Evolutionary conservation across 31 red algal species (phyloP).

Genomic region (Odonthalia washingtoniensis): DNA sequence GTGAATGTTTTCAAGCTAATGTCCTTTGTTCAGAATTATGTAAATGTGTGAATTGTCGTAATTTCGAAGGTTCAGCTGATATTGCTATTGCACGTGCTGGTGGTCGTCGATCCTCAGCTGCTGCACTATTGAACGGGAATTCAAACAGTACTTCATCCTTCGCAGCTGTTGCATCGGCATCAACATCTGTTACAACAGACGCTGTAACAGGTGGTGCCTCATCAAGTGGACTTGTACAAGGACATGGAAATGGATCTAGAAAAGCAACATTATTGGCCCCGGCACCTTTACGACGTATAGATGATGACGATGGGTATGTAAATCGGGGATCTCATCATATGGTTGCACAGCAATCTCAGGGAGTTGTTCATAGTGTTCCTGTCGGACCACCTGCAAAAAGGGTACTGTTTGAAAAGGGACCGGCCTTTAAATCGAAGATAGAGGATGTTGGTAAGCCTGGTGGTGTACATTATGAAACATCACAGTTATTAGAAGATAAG

Average conservation of each 20-base stretch:
- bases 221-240: not conserved
- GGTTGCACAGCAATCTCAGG: not conserved
- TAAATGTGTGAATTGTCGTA: constrained; percentile 85
- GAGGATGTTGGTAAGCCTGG: constrained; percentile 47
- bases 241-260: not conserved
- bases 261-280: constrained; percentile 37
- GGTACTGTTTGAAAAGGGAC: constrained; percentile 64
- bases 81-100: not conserved
- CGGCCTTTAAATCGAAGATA: constrained; percentile 57
- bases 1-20: constrained; percentile 90
- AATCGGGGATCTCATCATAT: not conserved
- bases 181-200: too few species aligned
- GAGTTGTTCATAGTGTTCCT: not conserved
- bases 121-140: not conserved
- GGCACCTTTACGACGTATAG: not conserved
- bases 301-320: too few species aligned
- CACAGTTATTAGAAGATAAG: constrained; percentile 48
- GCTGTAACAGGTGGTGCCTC: not conserved
- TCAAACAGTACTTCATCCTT: not conserved
- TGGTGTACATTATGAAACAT: constrained; percentile 66
- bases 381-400: constrained; percentile 53
- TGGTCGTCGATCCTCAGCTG: not conserved
- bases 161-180: not conserved
- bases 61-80: constrained; percentile 59
- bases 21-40: constrained; percentile 88